Evolutionary conservation across 371 early-diverging fungal genomes (phyloP), one percentile per base, ranked within the genome.

Genomic region (Mortierella sp.): DNA sequence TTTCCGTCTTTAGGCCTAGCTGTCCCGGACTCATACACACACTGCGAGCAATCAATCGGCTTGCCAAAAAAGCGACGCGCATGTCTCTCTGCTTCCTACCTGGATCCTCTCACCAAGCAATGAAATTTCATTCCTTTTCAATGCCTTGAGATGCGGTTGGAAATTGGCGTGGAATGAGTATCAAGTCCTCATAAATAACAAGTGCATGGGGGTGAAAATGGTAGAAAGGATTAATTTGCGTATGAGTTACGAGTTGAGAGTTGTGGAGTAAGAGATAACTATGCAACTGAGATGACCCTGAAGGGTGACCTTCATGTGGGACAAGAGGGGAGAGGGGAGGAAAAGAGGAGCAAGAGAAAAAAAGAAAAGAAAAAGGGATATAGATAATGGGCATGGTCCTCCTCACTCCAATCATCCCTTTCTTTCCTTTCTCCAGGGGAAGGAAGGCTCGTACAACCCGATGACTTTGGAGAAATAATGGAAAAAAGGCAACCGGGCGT

Each of bases 1-100:
- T 22, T 58, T 58, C 55, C 31, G n/a, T 50, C 24, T 50, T 31
- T 7, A 58, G 37, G 34, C 31, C 19, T 58, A 34, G 58, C 58
- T 19, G 34, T 53, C 19, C 58, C 34, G 16, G 58, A 7, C 29
- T 58, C 19, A 22, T 22, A 22, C 45, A 19, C 55, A 5, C 5
- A 55, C 6, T 29, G n/a, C n/a, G n/a, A n/a, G n/a, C n/a, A n/a
- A n/a, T 52, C 53, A 26, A 34, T 58, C 58, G 58, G 58, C 58
- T 58, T 31, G 7, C 58, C 58, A 58, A 31, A 31, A n/a, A n/a
- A n/a, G n/a, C n/a, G n/a, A n/a, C n/a, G n/a, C n/a, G 31, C 58
- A 58, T 19, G 58, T 34, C 58, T n/a, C n/a, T n/a, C n/a, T n/a
- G n/a, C n/a, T n/a, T n/a, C n/a, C n/a, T n/a, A n/a, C n/a, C n/a